Evolutionary conservation across 148 eudicot species (phyloP), one percentile per base, ranked within the genome.

Genomic region (Talinum fruticosum): DNA sequence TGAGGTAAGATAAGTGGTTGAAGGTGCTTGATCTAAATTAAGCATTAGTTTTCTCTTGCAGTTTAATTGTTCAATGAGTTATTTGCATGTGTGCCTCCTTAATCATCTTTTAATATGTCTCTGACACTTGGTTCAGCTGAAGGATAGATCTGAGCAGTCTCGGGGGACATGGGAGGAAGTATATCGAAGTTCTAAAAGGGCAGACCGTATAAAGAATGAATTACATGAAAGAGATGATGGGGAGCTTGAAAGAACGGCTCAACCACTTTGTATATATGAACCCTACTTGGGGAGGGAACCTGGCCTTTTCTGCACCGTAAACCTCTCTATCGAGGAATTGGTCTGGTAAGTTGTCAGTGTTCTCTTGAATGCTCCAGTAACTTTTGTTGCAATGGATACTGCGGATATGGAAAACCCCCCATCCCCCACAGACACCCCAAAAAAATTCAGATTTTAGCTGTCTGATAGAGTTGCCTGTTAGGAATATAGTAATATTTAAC

Each of bases 171-270:
- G 97, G 97, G 97, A 93, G 73, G 97, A 90, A 0, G 91, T 91
- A 44, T 90, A 96, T 86, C 79, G 89, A 79, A 91, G 82, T 86
- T 93, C 91, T 24, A 90, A 89, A 79, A 87, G 79, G 84, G 94
- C 87, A 34, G 99, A 90, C 75, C 88, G 94, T n/a, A 69, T 81
- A 34, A 93, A 79, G 82, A 89, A 85, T 47, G 87, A 87, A 69
- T 85, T 96, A 86, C 97, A 86, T 77, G 99, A 93, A 85, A 93
- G 94, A 85, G 97, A 91, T 67, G 97, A 96, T 29, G 94, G 97
- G 44, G 99, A 96, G 84, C 94, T 96, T 80, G 99, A 93, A 84
- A 93, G 99, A 75, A 96, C 97, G 18, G 97, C 93, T 57, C 99
- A 96, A 85, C 97, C 97, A 71, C 80, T 96, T 77, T 86, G 90